Base-by-base conservation (phyloP, 352 stramenopile genomes). In the Blastocystis sp. region DNA sequence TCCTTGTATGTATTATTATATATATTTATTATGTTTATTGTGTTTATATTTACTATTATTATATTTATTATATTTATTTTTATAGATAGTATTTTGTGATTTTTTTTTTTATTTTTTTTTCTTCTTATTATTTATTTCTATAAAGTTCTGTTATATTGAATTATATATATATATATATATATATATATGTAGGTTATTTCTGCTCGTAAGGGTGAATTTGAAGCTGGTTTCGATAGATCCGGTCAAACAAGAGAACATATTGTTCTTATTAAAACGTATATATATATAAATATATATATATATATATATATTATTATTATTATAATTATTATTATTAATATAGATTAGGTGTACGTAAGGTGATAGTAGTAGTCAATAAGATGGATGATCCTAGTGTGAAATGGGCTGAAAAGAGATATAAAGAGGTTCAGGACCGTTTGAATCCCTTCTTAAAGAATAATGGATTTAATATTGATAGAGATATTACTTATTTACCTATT, bases 311-410 rank as follows among this genome's bases (percentile, higher is more conserved):
- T n/a, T n/a, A n/a, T n/a, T n/a, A n/a, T n/a, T n/a, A n/a, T n/a
- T n/a, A n/a, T n/a, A n/a, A n/a, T n/a, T n/a, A n/a, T n/a, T n/a
- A n/a, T n/a, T n/a, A n/a, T n/a, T n/a, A n/a, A n/a, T n/a, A n/a
- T n/a, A n/a, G n/a, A n/a, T 76, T 98, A 34, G 91, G 91, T 21
- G 91, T 98, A 23, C 86, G 85, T 49, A 93, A 94, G 74, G 78
- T 98, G 31, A 75, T 98, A 56, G 88, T 98, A 30, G 88, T 93
- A 11, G 91, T 98, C 68, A 98, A 98, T 73, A 98, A 98, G 77
- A 98, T 98, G 91, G 91, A 98, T 73, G 91, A 98, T 52, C 77
- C 78, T 13, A 91, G 86, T 19, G 82, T 91, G 10, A 31, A 82
- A 46, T 96, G 86, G 86, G 77, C 67, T 4, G 83, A 92, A 67